Conservation (phyloP, 139 green algal species). For the Coccomyxa sp. region DNA sequence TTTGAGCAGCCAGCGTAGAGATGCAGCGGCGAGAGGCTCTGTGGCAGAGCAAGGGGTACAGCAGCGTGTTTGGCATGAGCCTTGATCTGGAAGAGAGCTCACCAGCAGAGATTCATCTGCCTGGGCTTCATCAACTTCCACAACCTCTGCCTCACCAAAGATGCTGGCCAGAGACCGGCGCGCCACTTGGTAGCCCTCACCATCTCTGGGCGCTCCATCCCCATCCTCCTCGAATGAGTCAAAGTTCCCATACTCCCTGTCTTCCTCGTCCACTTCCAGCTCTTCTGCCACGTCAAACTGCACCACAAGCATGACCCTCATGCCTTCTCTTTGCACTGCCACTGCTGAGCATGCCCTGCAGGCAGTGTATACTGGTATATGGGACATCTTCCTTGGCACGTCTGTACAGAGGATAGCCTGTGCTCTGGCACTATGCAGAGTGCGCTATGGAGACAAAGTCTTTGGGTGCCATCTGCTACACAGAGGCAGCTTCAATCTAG, state of each 20-base stretch:
- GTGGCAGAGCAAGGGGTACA: no score
- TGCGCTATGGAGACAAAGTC: neutral
- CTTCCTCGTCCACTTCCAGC: neutral
- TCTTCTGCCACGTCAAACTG: neutral
- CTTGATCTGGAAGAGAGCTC: neutral
- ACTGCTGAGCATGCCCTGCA: neutral
- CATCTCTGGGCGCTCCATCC: neutral
- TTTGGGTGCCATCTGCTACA: no score
- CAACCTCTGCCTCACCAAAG: conserved; percentile 30
- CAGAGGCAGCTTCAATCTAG: no score
- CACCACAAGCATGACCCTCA: neutral
- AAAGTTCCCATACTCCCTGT: neutral
- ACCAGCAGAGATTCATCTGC: conserved; percentile 34
- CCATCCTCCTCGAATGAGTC: neutral
- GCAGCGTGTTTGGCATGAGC: no score
- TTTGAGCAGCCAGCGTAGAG: neutral
- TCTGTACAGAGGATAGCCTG: neutral
- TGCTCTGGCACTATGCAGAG: neutral
- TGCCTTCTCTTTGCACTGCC: neutral
- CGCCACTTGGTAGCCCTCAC: conserved; percentile 16
- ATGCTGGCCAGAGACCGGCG: conserved; percentile 34
- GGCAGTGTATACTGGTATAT: neutral
- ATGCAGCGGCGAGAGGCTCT: neutral
- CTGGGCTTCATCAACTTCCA: conserved; percentile 21
- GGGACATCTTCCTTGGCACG: neutral